phyloP scores from a whole-genome alignment of 257 asterid species.

The Primulina huaijiensis region DNA sequence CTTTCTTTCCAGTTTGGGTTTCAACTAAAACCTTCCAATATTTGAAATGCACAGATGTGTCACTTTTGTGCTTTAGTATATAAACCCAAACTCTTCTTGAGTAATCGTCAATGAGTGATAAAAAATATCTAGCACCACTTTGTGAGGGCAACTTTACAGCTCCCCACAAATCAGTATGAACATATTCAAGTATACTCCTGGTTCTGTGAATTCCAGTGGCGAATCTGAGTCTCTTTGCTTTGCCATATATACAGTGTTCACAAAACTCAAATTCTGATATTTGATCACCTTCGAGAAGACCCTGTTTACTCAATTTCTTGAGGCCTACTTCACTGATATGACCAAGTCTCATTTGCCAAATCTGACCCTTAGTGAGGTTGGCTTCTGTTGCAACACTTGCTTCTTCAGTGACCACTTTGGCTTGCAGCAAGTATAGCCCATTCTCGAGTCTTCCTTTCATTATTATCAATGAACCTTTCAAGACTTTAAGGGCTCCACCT shows the following conservation, averaged over 20 bases:
- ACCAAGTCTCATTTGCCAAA: not conserved
- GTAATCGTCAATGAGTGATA: not conserved
- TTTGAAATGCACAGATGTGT: not conserved
- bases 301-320: not conserved
- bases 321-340: not conserved
- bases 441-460: too few relatives aligned
- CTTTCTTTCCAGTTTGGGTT: too few relatives aligned
- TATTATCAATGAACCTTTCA: too few relatives aligned
- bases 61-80: not conserved
- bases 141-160: not conserved
- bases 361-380: too few relatives aligned
- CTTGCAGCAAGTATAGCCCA: too few relatives aligned
- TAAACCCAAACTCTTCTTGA: not conserved
- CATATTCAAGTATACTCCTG: not conserved
- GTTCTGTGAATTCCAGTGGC: not conserved
- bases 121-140: not conserved
- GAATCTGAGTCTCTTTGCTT: not conserved
- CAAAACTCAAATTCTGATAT: not conserved
- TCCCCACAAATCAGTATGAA: not conserved
- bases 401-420: too few relatives aligned
- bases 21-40: too few relatives aligned
- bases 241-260: not conserved
- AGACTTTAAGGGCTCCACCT: too few relatives aligned
- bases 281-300: not conserved
- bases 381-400: too few relatives aligned